Percentiles rank a stretch among this genome's conserved stretches.
phyloP scores from a whole-genome alignment of 768 basidiomycete species.

The Rhodosporidiobolus sp. region DNA sequence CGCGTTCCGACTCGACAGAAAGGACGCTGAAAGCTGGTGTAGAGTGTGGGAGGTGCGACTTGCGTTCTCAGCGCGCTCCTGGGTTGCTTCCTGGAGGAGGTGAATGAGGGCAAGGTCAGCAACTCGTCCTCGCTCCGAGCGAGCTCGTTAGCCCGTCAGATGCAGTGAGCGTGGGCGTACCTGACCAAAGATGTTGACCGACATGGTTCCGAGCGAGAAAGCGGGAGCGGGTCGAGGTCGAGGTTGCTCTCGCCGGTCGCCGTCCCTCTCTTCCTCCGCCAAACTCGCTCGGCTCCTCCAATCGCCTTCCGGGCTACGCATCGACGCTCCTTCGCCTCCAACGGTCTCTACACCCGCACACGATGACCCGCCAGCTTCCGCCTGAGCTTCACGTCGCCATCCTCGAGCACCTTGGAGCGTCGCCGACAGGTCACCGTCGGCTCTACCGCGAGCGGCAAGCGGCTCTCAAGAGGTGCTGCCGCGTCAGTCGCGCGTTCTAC shows the following conservation, averaged over 20 bases:
- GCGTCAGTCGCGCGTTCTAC: too few species aligned
- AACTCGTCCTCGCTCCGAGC: background rate
- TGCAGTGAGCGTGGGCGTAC: constrained; percentile 2
- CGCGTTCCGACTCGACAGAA: background rate
- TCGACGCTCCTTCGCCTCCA: too few species aligned
- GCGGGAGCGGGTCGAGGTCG: background rate
- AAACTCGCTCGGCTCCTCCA: background rate
- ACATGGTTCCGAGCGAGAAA: constrained; percentile 59
- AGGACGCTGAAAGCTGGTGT: background rate
- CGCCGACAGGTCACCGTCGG: too few species aligned
- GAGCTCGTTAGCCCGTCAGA: too few species aligned
- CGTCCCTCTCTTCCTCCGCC: background rate
- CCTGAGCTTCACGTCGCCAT: too few species aligned
- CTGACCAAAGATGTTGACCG: constrained; percentile 67
- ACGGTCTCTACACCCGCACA: too few species aligned
- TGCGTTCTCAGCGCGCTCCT: constrained; percentile 80
- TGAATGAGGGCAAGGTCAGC: background rate
- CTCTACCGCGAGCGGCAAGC: too few species aligned
- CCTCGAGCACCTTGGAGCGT: too few species aligned
- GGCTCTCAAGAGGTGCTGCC: too few species aligned
- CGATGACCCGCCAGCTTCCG: too few species aligned
- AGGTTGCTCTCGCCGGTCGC: background rate
- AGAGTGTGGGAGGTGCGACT: background rate
- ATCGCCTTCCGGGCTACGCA: too few species aligned
- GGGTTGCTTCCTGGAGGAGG: constrained; percentile 49